These are phyloP conservation scores for Aspergillus sergii DNA, from an alignment of 2,329 filamentous ascomycete species.

Conservation along the genomic window DNA sequence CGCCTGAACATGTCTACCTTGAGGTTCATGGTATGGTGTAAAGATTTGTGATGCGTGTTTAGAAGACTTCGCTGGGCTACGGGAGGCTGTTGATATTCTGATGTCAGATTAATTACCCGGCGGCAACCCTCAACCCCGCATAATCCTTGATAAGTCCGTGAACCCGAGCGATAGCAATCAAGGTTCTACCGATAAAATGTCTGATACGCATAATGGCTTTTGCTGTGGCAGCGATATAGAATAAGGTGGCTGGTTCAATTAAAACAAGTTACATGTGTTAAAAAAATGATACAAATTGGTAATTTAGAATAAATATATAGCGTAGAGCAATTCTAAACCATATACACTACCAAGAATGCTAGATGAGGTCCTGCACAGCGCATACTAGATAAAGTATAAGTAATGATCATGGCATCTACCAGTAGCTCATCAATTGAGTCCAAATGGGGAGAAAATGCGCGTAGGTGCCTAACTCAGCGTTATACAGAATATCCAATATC, in stretches of 20 bases:
- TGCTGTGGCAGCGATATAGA: accelerated
- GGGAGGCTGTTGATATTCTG: background rate
- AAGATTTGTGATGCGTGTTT: background rate
- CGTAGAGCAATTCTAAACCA: background rate
- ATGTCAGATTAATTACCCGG: background rate
- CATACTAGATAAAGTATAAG: too few relatives aligned
- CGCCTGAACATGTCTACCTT: constrained; percentile 31
- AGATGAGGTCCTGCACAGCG: background rate
- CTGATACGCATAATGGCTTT: background rate
- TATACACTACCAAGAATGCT: background rate
- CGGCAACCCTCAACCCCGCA: background rate
- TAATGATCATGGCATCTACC: background rate
- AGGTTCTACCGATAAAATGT: background rate
- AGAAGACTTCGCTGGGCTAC: background rate
- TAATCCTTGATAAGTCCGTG: background rate
- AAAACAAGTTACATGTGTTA: background rate
- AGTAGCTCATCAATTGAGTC: background rate
- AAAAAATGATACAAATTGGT: background rate
- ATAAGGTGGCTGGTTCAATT: background rate
- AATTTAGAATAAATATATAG: background rate
- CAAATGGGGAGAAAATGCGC: too few relatives aligned
- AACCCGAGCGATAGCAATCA: background rate
- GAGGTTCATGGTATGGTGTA: background rate
- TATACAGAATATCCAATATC: background rate
- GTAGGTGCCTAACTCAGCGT: too few relatives aligned